Percentiles rank a stretch among this genome's conserved stretches.
Conservation (phyloP, 441 rosid species). For the Brassica hybrid region DNA sequence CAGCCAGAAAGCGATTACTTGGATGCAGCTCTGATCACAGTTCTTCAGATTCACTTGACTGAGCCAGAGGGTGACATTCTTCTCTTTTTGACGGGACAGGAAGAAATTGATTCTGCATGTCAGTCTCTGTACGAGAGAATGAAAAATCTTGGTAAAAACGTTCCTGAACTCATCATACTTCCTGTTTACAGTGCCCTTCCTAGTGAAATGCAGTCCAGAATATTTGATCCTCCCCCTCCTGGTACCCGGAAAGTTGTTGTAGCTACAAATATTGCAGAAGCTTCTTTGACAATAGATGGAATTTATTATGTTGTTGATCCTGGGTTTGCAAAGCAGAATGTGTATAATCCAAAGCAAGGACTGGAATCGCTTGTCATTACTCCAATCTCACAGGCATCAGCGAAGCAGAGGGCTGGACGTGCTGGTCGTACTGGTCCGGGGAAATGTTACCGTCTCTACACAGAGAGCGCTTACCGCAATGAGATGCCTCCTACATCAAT, state of each 20-base stretch:
- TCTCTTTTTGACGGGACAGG: constrained; percentile 89
- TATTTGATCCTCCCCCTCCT: constrained; percentile 84
- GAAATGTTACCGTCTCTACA: constrained; percentile 86
- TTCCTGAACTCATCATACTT: constrained; percentile 79
- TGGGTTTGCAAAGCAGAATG: constrained; percentile 84
- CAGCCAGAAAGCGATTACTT: constrained; percentile 87
- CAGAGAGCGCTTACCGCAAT: constrained; percentile 86
- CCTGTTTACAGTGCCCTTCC: constrained; percentile 93
- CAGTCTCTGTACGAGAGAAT: constrained; percentile 83
- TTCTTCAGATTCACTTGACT: constrained; percentile 84
- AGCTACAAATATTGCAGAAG: constrained; percentile 89
- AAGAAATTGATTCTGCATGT: constrained; percentile 92
- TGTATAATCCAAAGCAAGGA: constrained; percentile 88
- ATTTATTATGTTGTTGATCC: constrained; percentile 85
- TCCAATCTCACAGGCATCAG: constrained; percentile 89
- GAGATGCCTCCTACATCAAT: constrained; percentile 84
- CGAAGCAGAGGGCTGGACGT: constrained; percentile 80
- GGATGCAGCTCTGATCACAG: constrained; percentile 84
- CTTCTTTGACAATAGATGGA: constrained; percentile 85
- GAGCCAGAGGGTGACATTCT: constrained; percentile 89
- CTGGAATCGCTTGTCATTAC: constrained; percentile 82
- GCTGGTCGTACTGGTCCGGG: constrained; percentile 95
- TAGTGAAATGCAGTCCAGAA: constrained; percentile 91
- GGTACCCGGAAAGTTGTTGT: constrained; percentile 90
- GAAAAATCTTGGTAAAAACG: constrained; percentile 80